Percentiles rank a stretch among this genome's conserved stretches.
Evolutionary conservation across 768 basidiomycete genomes (phyloP).

Genomic region (Lactifluus hygrophoroides): DNA sequence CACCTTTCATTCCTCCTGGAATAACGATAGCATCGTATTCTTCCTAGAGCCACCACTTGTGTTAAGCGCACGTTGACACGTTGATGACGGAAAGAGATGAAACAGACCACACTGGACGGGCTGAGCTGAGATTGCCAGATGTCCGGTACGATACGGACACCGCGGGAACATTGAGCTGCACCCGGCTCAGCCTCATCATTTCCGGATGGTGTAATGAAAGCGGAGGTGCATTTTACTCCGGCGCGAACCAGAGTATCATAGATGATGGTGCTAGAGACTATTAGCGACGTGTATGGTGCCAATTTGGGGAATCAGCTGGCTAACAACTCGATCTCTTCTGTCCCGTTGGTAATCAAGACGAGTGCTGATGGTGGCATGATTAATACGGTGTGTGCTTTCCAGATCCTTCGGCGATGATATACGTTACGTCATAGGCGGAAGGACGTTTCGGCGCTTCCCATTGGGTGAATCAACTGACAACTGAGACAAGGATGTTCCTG

Average conservation of each 20-base stretch:
- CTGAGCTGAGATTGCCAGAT: conserved; percentile 1
- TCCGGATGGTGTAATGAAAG: conserved; percentile 35
- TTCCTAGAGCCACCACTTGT: conserved; percentile 34
- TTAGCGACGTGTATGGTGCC: neutral
- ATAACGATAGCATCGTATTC: conserved; percentile 62
- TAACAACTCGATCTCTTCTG: conserved; percentile 87
- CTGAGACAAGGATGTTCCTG: too few relatives aligned
- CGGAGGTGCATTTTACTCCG: conserved; percentile 58
- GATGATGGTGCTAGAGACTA: conserved; percentile 51
- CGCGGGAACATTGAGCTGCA: conserved; percentile 10
- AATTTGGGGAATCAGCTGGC: conserved; percentile 19
- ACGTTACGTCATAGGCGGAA: neutral
- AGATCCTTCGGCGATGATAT: too few relatives aligned
- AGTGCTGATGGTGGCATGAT: conserved; percentile 47
- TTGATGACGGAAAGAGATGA: neutral
- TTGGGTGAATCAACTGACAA: too few relatives aligned
- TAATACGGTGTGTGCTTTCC: too few relatives aligned
- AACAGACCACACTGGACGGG: conserved; percentile 2
- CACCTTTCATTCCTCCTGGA: conserved; percentile 73
- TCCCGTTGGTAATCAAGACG: conserved; percentile 71
- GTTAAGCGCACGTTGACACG: neutral
- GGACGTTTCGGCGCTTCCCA: too few relatives aligned
- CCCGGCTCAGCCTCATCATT: neutral
- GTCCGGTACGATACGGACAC: conserved; percentile 17
- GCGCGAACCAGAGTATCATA: conserved; percentile 79